Evolutionary conservation across 2,329 filamentous ascomycete species (phyloP).

Genomic region (Xylaria hypoxylon): DNA sequence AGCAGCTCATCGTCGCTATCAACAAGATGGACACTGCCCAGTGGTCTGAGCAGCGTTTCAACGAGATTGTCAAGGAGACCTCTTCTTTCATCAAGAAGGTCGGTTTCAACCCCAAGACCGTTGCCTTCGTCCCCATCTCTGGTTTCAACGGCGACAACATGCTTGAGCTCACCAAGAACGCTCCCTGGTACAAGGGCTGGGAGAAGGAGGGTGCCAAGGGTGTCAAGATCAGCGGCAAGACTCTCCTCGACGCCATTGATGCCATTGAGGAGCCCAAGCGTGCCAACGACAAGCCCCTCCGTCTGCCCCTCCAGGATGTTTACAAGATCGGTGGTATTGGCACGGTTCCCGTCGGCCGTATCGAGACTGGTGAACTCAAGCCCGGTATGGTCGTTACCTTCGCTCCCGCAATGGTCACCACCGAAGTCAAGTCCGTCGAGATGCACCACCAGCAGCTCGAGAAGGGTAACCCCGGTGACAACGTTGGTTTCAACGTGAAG

Average conservation of each 20-base stretch:
- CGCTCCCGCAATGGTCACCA: conserved; percentile 98
- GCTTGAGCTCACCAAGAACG: conserved; percentile 89
- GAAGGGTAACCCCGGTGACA: conserved; percentile 98
- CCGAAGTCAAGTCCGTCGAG: conserved; percentile 99
- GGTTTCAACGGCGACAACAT: conserved; percentile 99
- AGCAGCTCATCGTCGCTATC: conserved; percentile 99
- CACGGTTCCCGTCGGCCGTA: conserved; percentile 99
- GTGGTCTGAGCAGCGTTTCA: conserved; percentile 96
- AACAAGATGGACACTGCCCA: conserved; percentile 99
- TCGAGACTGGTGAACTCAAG: conserved; percentile 98
- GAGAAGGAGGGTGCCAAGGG: conserved; percentile 88
- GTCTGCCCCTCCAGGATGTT: conserved; percentile 99
- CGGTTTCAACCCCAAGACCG: conserved; percentile 99
- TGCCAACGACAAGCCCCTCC: conserved; percentile 98
- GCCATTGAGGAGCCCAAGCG: conserved; percentile 91
- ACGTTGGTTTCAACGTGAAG: conserved; percentile 99
- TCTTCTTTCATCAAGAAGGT: conserved; percentile 99
- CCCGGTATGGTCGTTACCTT: conserved; percentile 96
- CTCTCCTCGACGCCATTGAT: conserved; percentile 98
- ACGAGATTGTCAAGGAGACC: conserved; percentile 99
- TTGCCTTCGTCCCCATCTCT: conserved; percentile 99
- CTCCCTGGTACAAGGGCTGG: conserved; percentile 99
- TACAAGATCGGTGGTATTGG: conserved; percentile 99
- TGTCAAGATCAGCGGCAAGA: conserved; percentile 91
- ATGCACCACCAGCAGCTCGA: conserved; percentile 99